A percentile compares a stretch with the other conserved stretches of the same genome.
phyloP scores from a whole-genome alignment of 768 basidiomycete genomes.

The Kwoniella botswanensis region DNA sequence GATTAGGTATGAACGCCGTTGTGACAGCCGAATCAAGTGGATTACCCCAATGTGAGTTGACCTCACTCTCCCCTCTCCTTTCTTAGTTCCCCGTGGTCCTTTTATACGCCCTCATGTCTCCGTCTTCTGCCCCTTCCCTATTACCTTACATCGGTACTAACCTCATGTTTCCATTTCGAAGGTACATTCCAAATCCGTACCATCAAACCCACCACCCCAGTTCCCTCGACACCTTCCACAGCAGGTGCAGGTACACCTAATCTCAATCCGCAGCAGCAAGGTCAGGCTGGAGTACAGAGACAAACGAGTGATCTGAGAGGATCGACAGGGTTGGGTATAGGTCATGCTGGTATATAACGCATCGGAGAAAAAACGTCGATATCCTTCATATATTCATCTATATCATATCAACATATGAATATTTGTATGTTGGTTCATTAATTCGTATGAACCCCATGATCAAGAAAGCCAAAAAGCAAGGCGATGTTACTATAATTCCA shows the following conservation, averaged over 20 bases:
- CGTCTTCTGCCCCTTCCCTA: no score
- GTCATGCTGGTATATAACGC: not conserved
- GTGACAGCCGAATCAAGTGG: constrained; percentile 79
- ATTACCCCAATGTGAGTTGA: constrained; percentile 76
- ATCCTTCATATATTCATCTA: no score
- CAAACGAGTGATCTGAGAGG: constrained; percentile 2
- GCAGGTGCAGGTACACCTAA: constrained; percentile 29
- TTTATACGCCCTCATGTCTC: no score
- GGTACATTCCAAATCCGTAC: constrained; percentile 55
- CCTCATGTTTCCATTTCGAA: constrained; percentile 2
- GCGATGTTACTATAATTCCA: no score
- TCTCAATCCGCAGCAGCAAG: not conserved
- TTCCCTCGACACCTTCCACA: constrained; percentile 16
- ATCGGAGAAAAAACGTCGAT: no score
- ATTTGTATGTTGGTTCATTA: no score
- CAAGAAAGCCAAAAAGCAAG: no score
- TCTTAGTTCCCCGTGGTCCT: no score
- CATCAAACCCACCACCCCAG: constrained; percentile 33
- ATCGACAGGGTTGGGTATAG: constrained; percentile 13
- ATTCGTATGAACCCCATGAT: no score
- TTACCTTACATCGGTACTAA: not conserved
- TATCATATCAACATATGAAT: no score
- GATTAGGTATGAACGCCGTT: constrained; percentile 75
- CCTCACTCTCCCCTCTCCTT: not conserved
- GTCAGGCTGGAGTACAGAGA: not conserved